Evolutionary conservation across 2,329 filamentous ascomycete species (phyloP), one percentile per base, ranked within the genome.

Genomic region (Dactylellina leptospora): DNA sequence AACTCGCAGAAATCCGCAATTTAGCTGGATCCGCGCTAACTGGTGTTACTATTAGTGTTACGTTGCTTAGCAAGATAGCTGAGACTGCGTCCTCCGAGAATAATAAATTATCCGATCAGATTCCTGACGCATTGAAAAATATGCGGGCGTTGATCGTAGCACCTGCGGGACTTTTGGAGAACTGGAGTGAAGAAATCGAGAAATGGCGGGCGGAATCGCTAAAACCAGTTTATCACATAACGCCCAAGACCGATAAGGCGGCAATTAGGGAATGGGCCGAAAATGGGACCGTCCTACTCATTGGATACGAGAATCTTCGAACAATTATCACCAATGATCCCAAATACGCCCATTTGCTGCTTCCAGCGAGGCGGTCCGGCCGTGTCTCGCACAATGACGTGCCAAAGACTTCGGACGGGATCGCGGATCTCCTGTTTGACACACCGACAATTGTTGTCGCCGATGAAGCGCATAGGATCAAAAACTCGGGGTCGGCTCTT

Each of bases 401-500:
- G 6, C n/a, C 30, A 33, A 1, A 20, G 10, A 8, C 6, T 1
- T 10, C 20, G 1, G 13, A 20, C 6, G 13, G 28, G 13, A 16
- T 42, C 50, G 8, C 42, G 20, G 18, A 56, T 25, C 80, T 85
- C 27, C 79, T 96, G 4, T 79, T 87, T 0, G 76, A 88, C 2
- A 81, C 83, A 0, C 86, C 92, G 0, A 90, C 85, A 71, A 85
- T 96, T 47, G 87, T 96, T 20, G 81, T 97, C 54, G 90, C 89
- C 0, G 93, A 97, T 77, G 93, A 97, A 79, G 92, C 92, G 0
- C 93, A 97, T 77, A 82, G 80, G 20, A 80, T 96, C 78, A 96
- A 95, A 79, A 92, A 91, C 73, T 79, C 82, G 0, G 78, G 77
- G 0, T 82, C 87, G 0, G 79, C 82, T 18, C 80, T 88, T 30